phyloP scores from a whole-genome alignment of 2,329 filamentous ascomycete genomes.

The Colletotrichum spaethianum region DNA sequence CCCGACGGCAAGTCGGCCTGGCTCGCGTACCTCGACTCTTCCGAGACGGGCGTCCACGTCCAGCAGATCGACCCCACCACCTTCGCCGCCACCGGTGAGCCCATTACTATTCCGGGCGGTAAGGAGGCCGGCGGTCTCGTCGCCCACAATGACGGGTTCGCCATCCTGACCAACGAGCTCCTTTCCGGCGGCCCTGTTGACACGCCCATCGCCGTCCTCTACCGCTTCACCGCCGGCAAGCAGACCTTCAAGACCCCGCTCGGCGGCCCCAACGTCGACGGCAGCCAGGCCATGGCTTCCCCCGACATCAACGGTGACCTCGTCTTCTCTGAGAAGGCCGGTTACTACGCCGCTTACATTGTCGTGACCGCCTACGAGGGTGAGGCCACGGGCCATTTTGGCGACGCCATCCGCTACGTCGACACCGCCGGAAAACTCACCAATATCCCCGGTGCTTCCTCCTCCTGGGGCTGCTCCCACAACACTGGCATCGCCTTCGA shows the following conservation, averaged over 20 bases:
- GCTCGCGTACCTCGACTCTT: slow-evolving; percentile 72
- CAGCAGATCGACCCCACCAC: slow-evolving; percentile 69
- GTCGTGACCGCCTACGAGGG: slow-evolving; percentile 72
- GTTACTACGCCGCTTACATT: slow-evolving; percentile 73
- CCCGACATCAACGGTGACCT: slow-evolving; percentile 75
- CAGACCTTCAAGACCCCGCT: slow-evolving; percentile 72
- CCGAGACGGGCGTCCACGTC: slow-evolving; percentile 68
- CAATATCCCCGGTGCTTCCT: slow-evolving; percentile 66
- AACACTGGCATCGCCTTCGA: slow-evolving; percentile 77
- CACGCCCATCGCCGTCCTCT: slow-evolving; percentile 70
- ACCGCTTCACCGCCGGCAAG: slow-evolving; percentile 68
- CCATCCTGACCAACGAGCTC: slow-evolving; percentile 71
- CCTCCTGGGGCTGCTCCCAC: slow-evolving; percentile 73
- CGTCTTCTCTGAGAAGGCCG: slow-evolving; percentile 69
- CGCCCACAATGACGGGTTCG: slow-evolving; percentile 74
- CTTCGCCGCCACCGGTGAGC: slow-evolving; percentile 66
- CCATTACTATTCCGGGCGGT: slow-evolving; percentile 66
- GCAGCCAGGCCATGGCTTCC: slow-evolving; percentile 62
- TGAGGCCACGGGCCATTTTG: slow-evolving; percentile 68
- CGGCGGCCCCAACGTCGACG: slow-evolving; percentile 68
- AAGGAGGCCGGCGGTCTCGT: slow-evolving; percentile 74
- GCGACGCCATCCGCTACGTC: slow-evolving; percentile 63
- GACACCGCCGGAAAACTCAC: slow-evolving; percentile 66
- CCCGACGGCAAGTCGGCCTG: slow-evolving; percentile 72
- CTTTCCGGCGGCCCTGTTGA: slow-evolving; percentile 64